Base-by-base conservation (phyloP, 129 eudicot species). In the Artemisia annua region DNA sequence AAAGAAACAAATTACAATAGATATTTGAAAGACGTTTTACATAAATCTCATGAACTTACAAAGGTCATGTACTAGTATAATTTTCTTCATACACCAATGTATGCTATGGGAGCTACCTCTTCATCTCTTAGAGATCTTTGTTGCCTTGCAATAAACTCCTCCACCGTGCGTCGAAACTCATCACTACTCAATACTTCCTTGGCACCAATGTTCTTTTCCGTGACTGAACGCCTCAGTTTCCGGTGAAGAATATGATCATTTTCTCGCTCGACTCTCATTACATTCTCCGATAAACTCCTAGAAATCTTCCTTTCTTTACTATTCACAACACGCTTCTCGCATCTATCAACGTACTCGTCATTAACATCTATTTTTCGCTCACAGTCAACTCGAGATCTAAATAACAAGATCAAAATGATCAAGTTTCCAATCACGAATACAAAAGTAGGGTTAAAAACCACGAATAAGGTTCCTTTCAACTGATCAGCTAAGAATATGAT, bases 101-200 rank as follows among this genome's bases (percentile, higher is more conserved):
- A 79, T 32, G 73, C 80, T 39, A 77, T 64, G n/a, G 83, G 81
- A 57, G 81, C 80, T 43, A 71, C 75, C 76, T 83, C 89, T 75
- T 92, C 92, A 20, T 87, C 88, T 77, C 92, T 80, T 69, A 93
- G 48, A 24, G 83, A 76, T 65, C 78, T 83, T 78, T 93, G 97
- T 52, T 93, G 98, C 66, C 92, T 79, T 8, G 87, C 92, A 75
- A 93, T 93, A 65, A 93, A 93, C 20, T 78, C 96, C 80, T 93
- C 98, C 67, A 93, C 95, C 26, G 84, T 84, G 51, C 76, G 80
- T 82, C 92, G 80, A 82, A 93, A 93, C 69, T 90, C 98, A 44
- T 89, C 97, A 43, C 73, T 68, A 58, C 92, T 90, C 86, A 93
- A 78, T 62, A 79, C 87, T 48, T 93, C 95, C 1, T 52, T 12